Evolutionary conservation across 768 basidiomycete species (phyloP).

Genomic region (Tricholoma sp.): DNA sequence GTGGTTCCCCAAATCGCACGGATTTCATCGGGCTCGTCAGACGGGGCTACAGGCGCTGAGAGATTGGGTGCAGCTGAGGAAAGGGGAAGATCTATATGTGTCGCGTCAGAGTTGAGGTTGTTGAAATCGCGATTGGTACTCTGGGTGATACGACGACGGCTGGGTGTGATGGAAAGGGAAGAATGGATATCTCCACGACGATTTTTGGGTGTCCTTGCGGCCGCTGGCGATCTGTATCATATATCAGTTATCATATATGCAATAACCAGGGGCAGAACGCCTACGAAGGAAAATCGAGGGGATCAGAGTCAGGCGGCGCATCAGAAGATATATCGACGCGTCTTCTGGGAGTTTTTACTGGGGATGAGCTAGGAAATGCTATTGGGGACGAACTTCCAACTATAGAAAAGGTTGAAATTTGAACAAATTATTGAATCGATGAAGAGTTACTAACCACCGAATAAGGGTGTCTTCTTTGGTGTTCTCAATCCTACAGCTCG

Average conservation of each 20-base stretch:
- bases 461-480: conserved; percentile 50
- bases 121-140: conserved; percentile 27
- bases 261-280: conserved; percentile 15
- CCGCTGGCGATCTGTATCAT: conserved; percentile 43
- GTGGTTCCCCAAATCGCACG: conserved; percentile 98
- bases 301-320: conserved; percentile 52
- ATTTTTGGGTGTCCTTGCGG: conserved; percentile 59
- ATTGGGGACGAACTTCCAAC: conserved; percentile 60
- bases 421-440: background rate
- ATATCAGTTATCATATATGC: background rate
- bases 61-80: conserved; percentile 49
- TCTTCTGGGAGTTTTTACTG: conserved; percentile 41
- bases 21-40: conserved; percentile 77
- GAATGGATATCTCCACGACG: conserved; percentile 91
- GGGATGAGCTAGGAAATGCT: conserved; percentile 60
- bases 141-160: conserved; percentile 25
- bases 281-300: conserved; percentile 67
- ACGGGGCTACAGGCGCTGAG: conserved; percentile 56
- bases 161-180: conserved; percentile 55
- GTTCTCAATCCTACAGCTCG: conserved; percentile 53
- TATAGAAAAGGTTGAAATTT: conserved; percentile 17
- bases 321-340: conserved; percentile 29
- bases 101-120: conserved; percentile 56
- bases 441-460: conserved; percentile 36
- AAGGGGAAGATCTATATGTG: conserved; percentile 46